phyloP scores from a whole-genome alignment of 2,329 filamentous ascomycete genomes.

The Colletotrichum coccodes region DNA sequence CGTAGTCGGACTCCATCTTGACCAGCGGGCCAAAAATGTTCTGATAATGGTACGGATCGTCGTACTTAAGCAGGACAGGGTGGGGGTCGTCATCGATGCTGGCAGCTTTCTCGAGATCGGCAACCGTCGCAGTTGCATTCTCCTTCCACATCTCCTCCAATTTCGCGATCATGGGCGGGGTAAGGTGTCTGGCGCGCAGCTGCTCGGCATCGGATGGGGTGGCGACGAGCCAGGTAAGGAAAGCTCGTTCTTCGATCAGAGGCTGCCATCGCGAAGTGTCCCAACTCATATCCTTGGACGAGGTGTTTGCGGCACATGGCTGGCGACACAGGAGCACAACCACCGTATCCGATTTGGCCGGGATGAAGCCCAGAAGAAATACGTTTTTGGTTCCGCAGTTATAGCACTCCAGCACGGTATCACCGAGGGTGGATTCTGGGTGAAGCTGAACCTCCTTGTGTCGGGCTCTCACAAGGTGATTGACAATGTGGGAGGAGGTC shows the following conservation, averaged over 20 bases:
- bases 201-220: slow-evolving; percentile 94
- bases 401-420: slow-evolving; percentile 98
- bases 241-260: slow-evolving; percentile 95
- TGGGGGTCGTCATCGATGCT: slow-evolving; percentile 95
- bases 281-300: slow-evolving; percentile 99
- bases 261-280: slow-evolving; percentile 98
- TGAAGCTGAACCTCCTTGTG: slow-evolving; percentile 99
- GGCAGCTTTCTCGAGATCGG: slow-evolving; percentile 89
- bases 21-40: slow-evolving; percentile 98
- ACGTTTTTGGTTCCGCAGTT: slow-evolving; percentile 99
- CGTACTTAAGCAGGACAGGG: slow-evolving; percentile 91
- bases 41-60: slow-evolving; percentile 98
- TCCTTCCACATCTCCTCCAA: slow-evolving; percentile 99
- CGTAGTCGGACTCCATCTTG: slow-evolving; percentile 99
- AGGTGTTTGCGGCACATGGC: slow-evolving; percentile 93
- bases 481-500: slow-evolving; percentile 97
- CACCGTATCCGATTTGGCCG: slow-evolving; percentile 97
- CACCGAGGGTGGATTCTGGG: slow-evolving; percentile 89
- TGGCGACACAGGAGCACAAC: slow-evolving; percentile 97
- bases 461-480: slow-evolving; percentile 94
- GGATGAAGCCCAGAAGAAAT: slow-evolving; percentile 96
- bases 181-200: slow-evolving; percentile 91
- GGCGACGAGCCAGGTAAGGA: slow-evolving; percentile 91
- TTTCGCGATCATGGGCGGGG: slow-evolving; percentile 93
- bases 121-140: slow-evolving; percentile 86